These are phyloP conservation scores for Lentinula detonsa DNA, from an alignment of 768 basidiomycete species.

Conservation along the genomic window DNA sequence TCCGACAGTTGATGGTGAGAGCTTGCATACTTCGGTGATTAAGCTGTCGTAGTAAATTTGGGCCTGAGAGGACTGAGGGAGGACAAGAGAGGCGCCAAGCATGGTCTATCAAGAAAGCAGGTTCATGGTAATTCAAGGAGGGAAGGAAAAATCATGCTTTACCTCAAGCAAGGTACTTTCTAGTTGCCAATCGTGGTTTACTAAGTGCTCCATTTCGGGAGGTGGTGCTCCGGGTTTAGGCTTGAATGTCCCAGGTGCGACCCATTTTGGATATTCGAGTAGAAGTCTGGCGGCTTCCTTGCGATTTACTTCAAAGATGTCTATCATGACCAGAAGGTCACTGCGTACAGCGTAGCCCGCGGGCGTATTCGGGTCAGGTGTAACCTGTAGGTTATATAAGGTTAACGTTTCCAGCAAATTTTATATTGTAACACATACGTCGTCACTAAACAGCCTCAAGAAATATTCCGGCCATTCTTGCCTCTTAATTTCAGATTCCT, in stretches of 20 bases:
- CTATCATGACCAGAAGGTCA: conserved; percentile 67
- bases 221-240: conserved; percentile 57
- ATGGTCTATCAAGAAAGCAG: conserved; percentile 43
- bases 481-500: conserved; percentile 68
- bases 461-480: conserved; percentile 80
- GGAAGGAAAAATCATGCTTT: conserved; percentile 7
- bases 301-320: conserved; percentile 93
- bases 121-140: neutral
- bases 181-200: conserved; percentile 76
- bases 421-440: conserved; percentile 26
- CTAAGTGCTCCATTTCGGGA: conserved; percentile 38
- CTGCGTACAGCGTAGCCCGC: conserved; percentile 77
- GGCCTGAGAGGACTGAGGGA: conserved; percentile 75
- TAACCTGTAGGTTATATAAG: conserved; percentile 41
- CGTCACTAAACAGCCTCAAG: conserved; percentile 60
- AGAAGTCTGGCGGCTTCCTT: conserved; percentile 90
- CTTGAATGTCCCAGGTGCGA: conserved; percentile 78
- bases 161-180: conserved; percentile 90
- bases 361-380: conserved; percentile 68
- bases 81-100: conserved; percentile 64
- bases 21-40: conserved; percentile 90
- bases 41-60: conserved; percentile 82
- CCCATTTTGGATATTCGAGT: conserved; percentile 84
- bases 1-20: conserved; percentile 88
- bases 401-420: neutral